Percentiles rank a stretch among this genome's conserved stretches.
Evolutionary conservation across 108 stramenopile genomes (phyloP).

Genomic region (Pseudonitzschia pungens): DNA sequence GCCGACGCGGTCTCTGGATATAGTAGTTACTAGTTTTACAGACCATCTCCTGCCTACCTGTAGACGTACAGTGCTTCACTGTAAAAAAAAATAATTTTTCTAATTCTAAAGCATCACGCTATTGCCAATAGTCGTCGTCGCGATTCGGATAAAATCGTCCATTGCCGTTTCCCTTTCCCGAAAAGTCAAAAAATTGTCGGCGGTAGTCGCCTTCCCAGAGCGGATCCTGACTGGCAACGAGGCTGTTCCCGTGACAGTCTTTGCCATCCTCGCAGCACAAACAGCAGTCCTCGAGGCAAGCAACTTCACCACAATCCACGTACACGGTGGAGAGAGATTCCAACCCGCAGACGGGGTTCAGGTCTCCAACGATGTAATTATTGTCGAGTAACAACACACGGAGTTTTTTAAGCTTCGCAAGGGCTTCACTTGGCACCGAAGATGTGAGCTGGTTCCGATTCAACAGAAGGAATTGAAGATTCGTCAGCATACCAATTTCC

Average conservation of each 20-base stretch:
- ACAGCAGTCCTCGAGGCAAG: conserved; percentile 25
- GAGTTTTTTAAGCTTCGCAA: conserved; percentile 14
- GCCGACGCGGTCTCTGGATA: too few relatives aligned
- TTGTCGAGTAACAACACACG: conserved; percentile 32
- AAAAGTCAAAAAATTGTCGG: conserved; percentile 36
- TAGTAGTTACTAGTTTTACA: too few relatives aligned
- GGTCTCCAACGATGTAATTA: conserved; percentile 26
- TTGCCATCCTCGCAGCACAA: conserved; percentile 27
- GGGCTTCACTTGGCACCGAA: conserved; percentile 17
- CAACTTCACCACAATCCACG: conserved; percentile 27
- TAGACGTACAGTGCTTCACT: too few relatives aligned
- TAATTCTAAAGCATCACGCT: too few relatives aligned
- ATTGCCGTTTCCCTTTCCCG: neutral
- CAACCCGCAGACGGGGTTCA: conserved; percentile 8
- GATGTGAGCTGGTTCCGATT: conserved; percentile 34
- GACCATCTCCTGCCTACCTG: too few relatives aligned
- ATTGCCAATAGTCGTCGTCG: neutral
- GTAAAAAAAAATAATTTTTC: too few relatives aligned
- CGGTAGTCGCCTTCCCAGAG: conserved; percentile 36
- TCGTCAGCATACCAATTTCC: conserved; percentile 29
- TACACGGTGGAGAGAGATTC: conserved; percentile 13
- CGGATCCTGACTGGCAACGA: conserved; percentile 24
- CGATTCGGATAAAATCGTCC: neutral
- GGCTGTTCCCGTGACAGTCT: conserved; percentile 22
- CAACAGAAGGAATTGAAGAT: conserved; percentile 39